A percentile compares a stretch with the other conserved stretches of the same genome.
Conservation (phyloP, 768 basidiomycete genomes). For the Hericium coralloides region DNA sequence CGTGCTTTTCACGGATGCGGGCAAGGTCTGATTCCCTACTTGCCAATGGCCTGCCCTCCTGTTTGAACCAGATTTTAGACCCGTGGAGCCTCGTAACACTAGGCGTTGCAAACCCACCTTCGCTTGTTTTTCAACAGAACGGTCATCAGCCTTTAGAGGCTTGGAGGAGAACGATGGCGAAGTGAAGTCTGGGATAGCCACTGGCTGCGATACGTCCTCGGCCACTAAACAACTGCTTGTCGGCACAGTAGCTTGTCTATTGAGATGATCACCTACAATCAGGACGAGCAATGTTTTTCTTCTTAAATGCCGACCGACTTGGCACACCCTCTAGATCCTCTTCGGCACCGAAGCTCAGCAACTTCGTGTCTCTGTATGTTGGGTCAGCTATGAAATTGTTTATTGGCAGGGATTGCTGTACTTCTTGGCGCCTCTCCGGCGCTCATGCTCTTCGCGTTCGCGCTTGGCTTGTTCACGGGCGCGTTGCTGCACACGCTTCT, state of each 20-base stretch:
- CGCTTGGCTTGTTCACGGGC: constrained; percentile 69
- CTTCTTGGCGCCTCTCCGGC: constrained; percentile 83
- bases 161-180: background rate
- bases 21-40: constrained; percentile 36
- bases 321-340: constrained; percentile 55
- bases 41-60: constrained; percentile 21
- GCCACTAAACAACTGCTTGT: constrained; percentile 20
- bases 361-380: constrained; percentile 64
- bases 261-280: constrained; percentile 50
- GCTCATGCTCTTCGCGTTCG: constrained; percentile 69
- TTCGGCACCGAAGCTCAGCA: constrained; percentile 82
- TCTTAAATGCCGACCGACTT: constrained; percentile 49
- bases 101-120: background rate
- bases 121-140: background rate
- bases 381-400: background rate
- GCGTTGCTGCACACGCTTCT: constrained; percentile 74
- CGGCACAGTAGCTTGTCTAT: background rate
- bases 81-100: too few species aligned
- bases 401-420: background rate
- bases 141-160: background rate
- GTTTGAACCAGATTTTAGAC: background rate
- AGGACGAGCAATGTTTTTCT: constrained; percentile 76
- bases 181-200: constrained; percentile 7
- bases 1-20: constrained; percentile 70
- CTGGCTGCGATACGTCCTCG: constrained; percentile 22